Evolutionary conservation across 306 rosid genomes (phyloP), one percentile per base, ranked within the genome.

Genomic region (Glycyrrhiza uralensis): DNA sequence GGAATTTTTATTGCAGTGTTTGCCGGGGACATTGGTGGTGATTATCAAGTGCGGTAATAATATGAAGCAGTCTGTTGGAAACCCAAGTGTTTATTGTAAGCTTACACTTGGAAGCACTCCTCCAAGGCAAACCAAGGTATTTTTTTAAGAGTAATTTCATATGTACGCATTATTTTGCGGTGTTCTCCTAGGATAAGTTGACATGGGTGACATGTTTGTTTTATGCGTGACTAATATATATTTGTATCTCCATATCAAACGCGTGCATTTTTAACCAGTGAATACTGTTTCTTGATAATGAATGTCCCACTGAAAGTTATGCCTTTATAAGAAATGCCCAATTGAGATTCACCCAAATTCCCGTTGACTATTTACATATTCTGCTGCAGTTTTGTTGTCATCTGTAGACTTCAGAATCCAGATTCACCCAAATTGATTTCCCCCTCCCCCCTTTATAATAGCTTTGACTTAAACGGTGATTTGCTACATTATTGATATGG

Each of bases 61-160:
- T 66, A 94, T 94, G 98, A 94, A 91, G 84, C 98, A 94, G 87
- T 94, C 98, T 14, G 98, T 94, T 47, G 98, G 98, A 82, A 94
- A 91, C 83, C 91, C 97, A 3, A 94, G 98, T 88, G 96, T 91
- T 19, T 94, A 17, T 71, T 94, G 98, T 76, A 94, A 94, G 71
- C 92, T 94, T 70, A 94, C 98, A 49, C 92, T 94, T n/a, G 96
- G 98, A 71, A 91, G 87, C 77, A 91, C 87, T 66, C 90, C 96
- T 55, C 90, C 98, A 15, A 83, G 87, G 85, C 96, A 94, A 85
- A 94, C 98, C 56, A 82, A 84, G 97, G 98, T 94, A 89, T 59
- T 41, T 68, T 41, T 4, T 32, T 2, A 24, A 22, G 11, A 11
- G 12, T 5, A 28, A 58, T 49, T 61, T 58, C 30, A 18, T 39